Evolutionary conservation across 352 stramenopile genomes (phyloP), one percentile per base, ranked within the genome.

Genomic region (Phytopythium delawarense): DNA sequence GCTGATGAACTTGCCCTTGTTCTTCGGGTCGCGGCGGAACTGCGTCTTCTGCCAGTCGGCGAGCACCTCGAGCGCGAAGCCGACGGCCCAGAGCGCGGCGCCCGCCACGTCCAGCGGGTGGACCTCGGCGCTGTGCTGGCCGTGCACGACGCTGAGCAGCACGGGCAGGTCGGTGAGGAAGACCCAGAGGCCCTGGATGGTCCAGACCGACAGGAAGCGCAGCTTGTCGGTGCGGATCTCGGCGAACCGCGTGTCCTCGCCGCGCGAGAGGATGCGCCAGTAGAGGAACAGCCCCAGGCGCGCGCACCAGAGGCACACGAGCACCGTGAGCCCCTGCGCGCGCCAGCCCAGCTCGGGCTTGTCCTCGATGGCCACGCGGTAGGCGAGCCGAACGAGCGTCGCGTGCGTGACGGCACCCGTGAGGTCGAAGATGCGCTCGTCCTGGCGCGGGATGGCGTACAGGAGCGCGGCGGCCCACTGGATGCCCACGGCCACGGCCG

Each of bases 351-450:
- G 63, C 7, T 55, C 15, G 23, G 25, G 25, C 25, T 23, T 6
- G 13, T 54, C 15, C 2, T 39, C 21, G 15, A 8, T 39, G 37
- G 57, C 69, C 12, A 65, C 37, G 1, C 32, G 55, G 42, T 75
- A 81, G 48, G 74, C 76, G 20, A 88, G 60, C 30, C 87, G 61
- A 35, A 81, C 84, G 34, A 94, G 71, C 3, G 64, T 57, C 32
- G 77, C 80, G 64, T 89, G 92, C 25, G 88, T 96, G 34, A 75
- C 57, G n/a, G 87, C 81, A 49, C 88, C 88, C 20, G 84, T 94
- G 53, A 95, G 67, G 65, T 96, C 88, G 64, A 92, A 94, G 63
- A 85, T 91, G 20, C 71, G 84, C 65, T 96, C 88, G 59, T 85
- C 78, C 40, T 91, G 70, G 42, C 75, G 76, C 30, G 84, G 84